Percentiles rank a stretch among this genome's conserved stretches.
These are phyloP conservation scores for Sanghuangporus baumii DNA, from an alignment of 1,284 basidiomycete species.

Conservation along the genomic window DNA sequence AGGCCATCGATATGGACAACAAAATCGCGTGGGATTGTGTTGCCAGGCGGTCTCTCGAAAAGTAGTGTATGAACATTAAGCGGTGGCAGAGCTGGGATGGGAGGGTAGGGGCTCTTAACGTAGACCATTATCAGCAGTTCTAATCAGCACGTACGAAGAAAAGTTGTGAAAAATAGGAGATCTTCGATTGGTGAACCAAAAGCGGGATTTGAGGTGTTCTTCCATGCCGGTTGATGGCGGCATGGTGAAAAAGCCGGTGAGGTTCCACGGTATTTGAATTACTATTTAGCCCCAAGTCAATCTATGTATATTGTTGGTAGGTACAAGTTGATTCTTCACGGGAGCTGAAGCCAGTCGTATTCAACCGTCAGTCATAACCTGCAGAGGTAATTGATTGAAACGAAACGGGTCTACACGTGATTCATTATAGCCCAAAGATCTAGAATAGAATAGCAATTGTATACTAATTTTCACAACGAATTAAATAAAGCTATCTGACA, in stretches of 20 bases:
- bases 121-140: background rate
- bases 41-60: slow-evolving; percentile 44
- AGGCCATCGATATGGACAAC: slow-evolving; percentile 51
- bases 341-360: no score
- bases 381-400: no score
- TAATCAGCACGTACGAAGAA: background rate
- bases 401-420: background rate
- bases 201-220: background rate
- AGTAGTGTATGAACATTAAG: slow-evolving; percentile 53
- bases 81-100: slow-evolving; percentile 34
- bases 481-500: no score
- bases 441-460: no score
- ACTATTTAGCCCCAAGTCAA: background rate
- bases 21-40: slow-evolving; percentile 47
- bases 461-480: no score
- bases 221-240: background rate
- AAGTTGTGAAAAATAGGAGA: background rate
- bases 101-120: slow-evolving; percentile 35
- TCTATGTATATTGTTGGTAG: background rate
- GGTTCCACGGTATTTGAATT: background rate
- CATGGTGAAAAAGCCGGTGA: background rate
- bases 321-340: background rate
- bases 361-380: no score
- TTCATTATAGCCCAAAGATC: background rate
- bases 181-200: background rate